These are phyloP conservation scores for Backusella tuberculispora DNA, from an alignment of 192 early-diverging fungal genomes.

Conservation along the genomic window DNA sequence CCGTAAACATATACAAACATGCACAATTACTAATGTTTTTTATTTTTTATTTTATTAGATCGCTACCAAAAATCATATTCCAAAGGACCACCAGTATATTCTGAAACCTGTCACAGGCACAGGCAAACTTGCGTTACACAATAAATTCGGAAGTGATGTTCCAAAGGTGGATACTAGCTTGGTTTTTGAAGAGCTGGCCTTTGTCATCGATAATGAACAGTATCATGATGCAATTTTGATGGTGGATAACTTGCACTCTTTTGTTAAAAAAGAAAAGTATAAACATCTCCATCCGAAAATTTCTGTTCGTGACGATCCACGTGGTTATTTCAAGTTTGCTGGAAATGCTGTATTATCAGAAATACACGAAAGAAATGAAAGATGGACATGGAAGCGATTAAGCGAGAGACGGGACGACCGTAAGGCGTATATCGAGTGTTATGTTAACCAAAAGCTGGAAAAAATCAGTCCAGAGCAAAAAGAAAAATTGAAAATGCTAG, in stretches of 20 bases:
- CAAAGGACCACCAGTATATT: conserved; percentile 66
- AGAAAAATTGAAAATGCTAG: conserved; percentile 56
- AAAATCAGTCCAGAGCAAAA: conserved; percentile 43
- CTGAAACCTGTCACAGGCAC: conserved; percentile 78
- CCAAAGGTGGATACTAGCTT: conserved; percentile 59
- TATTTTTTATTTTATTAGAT: conserved; percentile 46
- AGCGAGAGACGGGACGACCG: conserved; percentile 72
- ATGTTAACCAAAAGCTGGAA: conserved; percentile 47
- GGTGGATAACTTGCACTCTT: conserved; percentile 43
- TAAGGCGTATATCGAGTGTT: conserved; percentile 64
- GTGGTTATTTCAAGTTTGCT: conserved; percentile 69
- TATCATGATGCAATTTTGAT: conserved; percentile 69
- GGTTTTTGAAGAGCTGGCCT: conserved; percentile 77
- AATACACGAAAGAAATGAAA: conserved; percentile 72
- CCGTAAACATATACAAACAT: background rate
- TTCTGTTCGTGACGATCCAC: conserved; percentile 75
- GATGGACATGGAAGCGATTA: conserved; percentile 77
- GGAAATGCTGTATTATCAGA: conserved; percentile 69
- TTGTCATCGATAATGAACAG: conserved; percentile 77
- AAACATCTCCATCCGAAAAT: conserved; percentile 83
- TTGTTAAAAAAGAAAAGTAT: conserved; percentile 54
- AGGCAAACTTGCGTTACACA: conserved; percentile 49
- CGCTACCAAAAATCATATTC: conserved; percentile 55
- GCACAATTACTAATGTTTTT: background rate
- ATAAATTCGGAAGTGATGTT: conserved; percentile 12